A percentile compares a stretch with the other conserved stretches of the same genome.
Evolutionary conservation across 2,329 filamentous ascomycete species (phyloP).

Genomic region (Fonsecaea pugnacius): DNA sequence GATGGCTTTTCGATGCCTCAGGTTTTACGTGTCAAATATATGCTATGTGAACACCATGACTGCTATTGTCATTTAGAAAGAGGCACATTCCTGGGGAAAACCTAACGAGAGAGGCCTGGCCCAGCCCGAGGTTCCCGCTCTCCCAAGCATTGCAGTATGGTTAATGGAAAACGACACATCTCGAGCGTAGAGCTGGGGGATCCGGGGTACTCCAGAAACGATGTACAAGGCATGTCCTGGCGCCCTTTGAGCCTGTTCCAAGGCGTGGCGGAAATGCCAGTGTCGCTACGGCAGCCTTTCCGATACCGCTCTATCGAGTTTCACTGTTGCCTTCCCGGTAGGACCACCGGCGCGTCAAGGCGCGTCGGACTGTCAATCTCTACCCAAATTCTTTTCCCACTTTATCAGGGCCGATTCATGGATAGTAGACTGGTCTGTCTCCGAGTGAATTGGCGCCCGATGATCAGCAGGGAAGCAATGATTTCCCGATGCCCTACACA

Average conservation of each 20-base stretch:
- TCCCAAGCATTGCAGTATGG: no score
- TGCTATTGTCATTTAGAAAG: no score
- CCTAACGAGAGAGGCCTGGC: no score
- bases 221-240: neutral
- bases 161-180: no score
- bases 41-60: no score
- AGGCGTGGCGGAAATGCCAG: neutral
- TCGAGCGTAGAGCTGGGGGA: no score
- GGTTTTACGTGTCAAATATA: no score
- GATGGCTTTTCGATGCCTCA: no score
- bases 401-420: neutral
- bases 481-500: neutral
- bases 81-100: no score
- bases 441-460: neutral
- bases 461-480: neutral
- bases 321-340: neutral
- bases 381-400: neutral
- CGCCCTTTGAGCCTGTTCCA: neutral
- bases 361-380: neutral
- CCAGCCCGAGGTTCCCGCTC: no score
- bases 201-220: no score
- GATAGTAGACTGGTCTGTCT: neutral
- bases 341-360: neutral
- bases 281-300: neutral
- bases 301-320: neutral